phyloP scores from a whole-genome alignment of 2,329 filamentous ascomycete genomes.

The Fusarium sp. region DNA sequence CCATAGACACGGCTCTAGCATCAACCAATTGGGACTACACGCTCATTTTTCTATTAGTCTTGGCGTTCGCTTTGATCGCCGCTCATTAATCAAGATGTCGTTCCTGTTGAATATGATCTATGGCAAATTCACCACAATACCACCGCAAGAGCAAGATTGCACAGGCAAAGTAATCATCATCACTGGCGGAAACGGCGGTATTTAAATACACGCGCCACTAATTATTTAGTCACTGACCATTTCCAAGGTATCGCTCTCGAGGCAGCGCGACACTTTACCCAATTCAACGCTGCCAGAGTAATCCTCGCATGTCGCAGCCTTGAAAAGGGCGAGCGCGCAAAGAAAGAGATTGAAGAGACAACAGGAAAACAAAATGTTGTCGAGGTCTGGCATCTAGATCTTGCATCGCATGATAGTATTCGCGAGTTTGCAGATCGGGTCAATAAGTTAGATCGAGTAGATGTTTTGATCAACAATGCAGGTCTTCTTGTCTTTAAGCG shows the following conservation, averaged over 20 bases:
- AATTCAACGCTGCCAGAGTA: conserved; percentile 51
- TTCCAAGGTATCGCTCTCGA: conserved; percentile 53
- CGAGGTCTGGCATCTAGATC: conserved; percentile 57
- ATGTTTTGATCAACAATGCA: conserved; percentile 56
- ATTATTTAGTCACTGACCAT: background rate
- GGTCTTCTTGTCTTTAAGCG: conserved; percentile 27
- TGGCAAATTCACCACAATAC: conserved; percentile 38
- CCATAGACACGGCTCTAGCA: background rate
- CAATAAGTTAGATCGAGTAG: conserved; percentile 50
- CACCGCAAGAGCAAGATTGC: conserved; percentile 47
- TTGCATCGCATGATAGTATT: conserved; percentile 50
- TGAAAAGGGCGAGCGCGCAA: conserved; percentile 54
- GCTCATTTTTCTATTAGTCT: background rate
- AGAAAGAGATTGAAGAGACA: conserved; percentile 46
- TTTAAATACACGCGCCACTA: no score
- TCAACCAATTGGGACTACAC: background rate
- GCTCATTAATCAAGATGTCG: background rate
- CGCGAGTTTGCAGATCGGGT: conserved; percentile 48
- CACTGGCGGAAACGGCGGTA: conserved; percentile 54
- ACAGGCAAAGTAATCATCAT: conserved; percentile 51
- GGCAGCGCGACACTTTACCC: conserved; percentile 52
- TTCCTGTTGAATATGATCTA: conserved; percentile 9
- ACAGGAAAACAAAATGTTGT: conserved; percentile 41
- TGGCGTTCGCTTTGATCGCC: background rate
- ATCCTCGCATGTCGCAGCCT: conserved; percentile 54